Evolutionary conservation across 2,329 filamentous ascomycete genomes (phyloP).

Genomic region (Sphaerulina populicola): DNA sequence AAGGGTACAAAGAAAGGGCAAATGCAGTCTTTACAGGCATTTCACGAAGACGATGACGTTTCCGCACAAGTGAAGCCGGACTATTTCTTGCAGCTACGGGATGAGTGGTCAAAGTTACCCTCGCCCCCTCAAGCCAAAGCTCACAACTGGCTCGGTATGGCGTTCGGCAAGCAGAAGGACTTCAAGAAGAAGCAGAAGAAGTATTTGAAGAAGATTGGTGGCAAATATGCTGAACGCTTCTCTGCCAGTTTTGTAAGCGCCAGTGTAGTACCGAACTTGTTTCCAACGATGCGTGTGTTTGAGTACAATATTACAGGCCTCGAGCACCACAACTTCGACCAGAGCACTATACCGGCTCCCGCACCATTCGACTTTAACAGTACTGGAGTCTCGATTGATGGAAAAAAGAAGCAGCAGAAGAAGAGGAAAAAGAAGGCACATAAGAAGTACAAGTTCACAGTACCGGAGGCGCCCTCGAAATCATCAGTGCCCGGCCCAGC

Average conservation of each 20-base stretch:
- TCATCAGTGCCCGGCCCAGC: constrained; percentile 72
- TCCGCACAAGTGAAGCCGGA: constrained; percentile 59
- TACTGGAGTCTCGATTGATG: constrained; percentile 33
- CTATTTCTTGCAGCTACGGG: constrained; percentile 70
- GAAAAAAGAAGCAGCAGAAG: constrained; percentile 34
- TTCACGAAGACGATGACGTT: constrained; percentile 40
- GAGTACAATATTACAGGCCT: constrained; percentile 87
- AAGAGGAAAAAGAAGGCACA: constrained; percentile 49
- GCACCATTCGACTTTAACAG: constrained; percentile 12
- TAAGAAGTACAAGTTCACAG: constrained; percentile 42
- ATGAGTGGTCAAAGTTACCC: constrained; percentile 70
- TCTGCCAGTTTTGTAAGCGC: constrained; percentile 72
- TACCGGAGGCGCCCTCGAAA: constrained; percentile 64
- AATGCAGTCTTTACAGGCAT: constrained; percentile 28
- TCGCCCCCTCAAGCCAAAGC: constrained; percentile 36
- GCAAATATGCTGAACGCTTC: constrained; percentile 76
- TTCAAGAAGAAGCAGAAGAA: constrained; percentile 47
- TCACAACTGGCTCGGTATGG: constrained; percentile 22
- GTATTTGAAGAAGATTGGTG: constrained; percentile 62
- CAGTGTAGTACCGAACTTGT: constrained; percentile 87
- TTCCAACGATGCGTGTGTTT: constrained; percentile 69
- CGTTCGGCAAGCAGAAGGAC: constrained; percentile 33
- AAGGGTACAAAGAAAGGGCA: constrained; percentile 44
- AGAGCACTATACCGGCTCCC: constrained; percentile 14
- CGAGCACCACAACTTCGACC: constrained; percentile 35